These are phyloP conservation scores for Hydrangea macrophylla DNA, from an alignment of 148 eudicot species.

Conservation along the genomic window DNA sequence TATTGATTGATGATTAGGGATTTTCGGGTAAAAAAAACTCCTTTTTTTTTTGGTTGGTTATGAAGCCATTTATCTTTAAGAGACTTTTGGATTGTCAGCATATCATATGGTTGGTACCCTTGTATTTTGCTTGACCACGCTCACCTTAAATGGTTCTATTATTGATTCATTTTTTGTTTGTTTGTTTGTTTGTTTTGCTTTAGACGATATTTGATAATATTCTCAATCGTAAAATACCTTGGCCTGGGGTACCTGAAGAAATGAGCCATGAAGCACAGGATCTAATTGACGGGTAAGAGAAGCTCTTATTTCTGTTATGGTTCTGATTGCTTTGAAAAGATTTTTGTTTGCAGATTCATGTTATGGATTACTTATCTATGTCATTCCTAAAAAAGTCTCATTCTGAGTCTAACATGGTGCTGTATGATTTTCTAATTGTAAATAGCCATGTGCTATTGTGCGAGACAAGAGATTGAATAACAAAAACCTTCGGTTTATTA, in stretches of 20 bases:
- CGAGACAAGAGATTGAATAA: no score
- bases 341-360: background rate
- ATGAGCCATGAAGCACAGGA: slow-evolving; percentile 82
- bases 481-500: no score
- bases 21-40: no score
- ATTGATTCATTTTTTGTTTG: slow-evolving; percentile 1
- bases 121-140: background rate
- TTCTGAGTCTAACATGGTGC: background rate
- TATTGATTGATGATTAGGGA: no score
- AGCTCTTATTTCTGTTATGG: background rate
- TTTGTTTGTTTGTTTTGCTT: slow-evolving; percentile 9
- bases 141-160: background rate
- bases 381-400: background rate
- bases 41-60: no score
- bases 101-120: background rate
- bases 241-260: slow-evolving; percentile 93
- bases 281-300: slow-evolving; percentile 81
- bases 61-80: no score
- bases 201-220: slow-evolving; percentile 96
- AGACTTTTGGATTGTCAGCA: background rate
- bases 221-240: slow-evolving; percentile 88
- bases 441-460: background rate
- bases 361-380: background rate
- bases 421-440: background rate
- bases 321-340: background rate